Percentiles rank a stretch among this genome's conserved stretches.
These are phyloP conservation scores for Berkeleyomyces basicola DNA, from an alignment of 2,329 filamentous ascomycete genomes.

Conservation along the genomic window DNA sequence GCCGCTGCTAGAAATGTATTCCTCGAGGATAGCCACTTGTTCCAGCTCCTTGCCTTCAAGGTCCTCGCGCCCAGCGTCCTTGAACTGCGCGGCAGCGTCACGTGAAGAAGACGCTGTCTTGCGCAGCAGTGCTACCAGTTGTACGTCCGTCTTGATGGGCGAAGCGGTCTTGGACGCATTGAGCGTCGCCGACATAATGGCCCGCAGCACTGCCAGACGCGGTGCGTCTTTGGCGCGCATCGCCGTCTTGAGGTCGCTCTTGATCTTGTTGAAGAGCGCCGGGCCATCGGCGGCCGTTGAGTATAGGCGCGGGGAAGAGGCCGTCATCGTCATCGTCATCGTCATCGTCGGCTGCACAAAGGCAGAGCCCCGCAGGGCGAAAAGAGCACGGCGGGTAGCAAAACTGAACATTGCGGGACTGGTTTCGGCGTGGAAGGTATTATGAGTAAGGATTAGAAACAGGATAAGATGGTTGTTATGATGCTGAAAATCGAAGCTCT, in stretches of 20 bases:
- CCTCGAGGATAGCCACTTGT: constrained; percentile 48
- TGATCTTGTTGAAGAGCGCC: constrained; percentile 36
- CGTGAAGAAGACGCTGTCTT: constrained; percentile 42
- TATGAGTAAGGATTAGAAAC: background rate
- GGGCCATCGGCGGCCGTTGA: constrained; percentile 21
- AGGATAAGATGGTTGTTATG: background rate
- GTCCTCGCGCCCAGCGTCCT: constrained; percentile 46
- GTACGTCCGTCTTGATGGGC: constrained; percentile 54
- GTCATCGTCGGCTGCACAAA: background rate
- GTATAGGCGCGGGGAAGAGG: constrained; percentile 1
- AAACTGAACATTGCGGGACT: constrained; percentile 15
- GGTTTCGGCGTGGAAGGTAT: constrained; percentile 2
- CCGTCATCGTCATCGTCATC: background rate
- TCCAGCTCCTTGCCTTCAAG: constrained; percentile 52
- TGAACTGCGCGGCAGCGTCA: constrained; percentile 48
- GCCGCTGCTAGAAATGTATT: constrained; percentile 43
- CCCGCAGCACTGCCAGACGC: constrained; percentile 51
- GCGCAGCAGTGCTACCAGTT: constrained; percentile 50
- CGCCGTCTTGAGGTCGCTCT: constrained; percentile 45
- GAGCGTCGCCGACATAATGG: constrained; percentile 50
- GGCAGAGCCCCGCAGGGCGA: background rate
- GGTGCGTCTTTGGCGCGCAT: constrained; percentile 49
- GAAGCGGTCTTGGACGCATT: constrained; percentile 58
- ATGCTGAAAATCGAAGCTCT: background rate
- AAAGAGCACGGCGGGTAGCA: constrained; percentile 10